Conservation (phyloP, 2,329 filamentous ascomycete genomes). For the Rhynchosporium graminicola region DNA sequence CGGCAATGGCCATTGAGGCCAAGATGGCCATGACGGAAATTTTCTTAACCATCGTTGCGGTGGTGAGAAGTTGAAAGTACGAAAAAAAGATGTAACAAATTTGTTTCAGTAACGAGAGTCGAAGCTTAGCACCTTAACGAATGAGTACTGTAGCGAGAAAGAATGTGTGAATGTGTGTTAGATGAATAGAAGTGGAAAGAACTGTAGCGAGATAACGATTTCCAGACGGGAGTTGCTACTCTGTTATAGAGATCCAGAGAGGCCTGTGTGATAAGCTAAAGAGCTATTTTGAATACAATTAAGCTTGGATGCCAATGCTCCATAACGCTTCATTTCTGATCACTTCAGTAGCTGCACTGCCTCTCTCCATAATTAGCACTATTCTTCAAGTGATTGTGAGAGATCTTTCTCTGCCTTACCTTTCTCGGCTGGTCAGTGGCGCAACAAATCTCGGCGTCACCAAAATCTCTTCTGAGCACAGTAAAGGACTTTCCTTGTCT, state of each 20-base stretch:
- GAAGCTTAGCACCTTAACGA: not conserved
- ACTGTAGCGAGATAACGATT: no score
- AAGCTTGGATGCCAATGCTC: no score
- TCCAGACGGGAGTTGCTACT: no score
- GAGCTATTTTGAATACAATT: no score
- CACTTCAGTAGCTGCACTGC: no score
- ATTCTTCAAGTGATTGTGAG: not conserved
- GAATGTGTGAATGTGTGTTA: no score
- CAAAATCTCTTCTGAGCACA: not conserved
- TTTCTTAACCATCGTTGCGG: constrained; percentile 13
- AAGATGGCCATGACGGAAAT: constrained; percentile 11
- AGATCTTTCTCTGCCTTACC: not conserved
- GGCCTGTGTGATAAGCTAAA: no score
- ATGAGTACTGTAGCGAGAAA: not conserved
- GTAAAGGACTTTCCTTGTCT: not conserved
- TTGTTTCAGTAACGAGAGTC: not conserved
- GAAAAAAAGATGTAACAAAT: not conserved
- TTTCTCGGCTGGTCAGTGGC: not conserved
- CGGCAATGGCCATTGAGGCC: constrained; percentile 12
- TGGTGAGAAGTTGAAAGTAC: not conserved
- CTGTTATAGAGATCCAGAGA: no score
- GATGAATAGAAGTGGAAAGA: no score
- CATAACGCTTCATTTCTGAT: no score
- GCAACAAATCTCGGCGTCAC: not conserved
- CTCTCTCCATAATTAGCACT: not conserved